phyloP scores from a whole-genome alignment of 768 basidiomycete genomes.

The Lepiota subincarnata region DNA sequence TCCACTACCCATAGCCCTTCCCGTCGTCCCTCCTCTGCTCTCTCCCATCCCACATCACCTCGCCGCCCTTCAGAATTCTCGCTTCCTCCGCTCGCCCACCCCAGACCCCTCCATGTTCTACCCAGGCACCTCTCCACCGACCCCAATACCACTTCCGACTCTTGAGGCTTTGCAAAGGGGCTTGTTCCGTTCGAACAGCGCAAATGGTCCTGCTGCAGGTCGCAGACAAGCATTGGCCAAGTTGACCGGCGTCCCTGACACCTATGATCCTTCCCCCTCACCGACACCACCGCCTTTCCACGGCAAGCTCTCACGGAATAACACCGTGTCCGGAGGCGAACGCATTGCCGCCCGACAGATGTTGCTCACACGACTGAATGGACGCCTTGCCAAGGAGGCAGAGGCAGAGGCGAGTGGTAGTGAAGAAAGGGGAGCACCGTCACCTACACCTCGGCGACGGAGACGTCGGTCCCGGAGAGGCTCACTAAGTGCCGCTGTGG shows the following conservation, averaged over 20 bases:
- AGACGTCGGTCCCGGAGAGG: conserved; percentile 53
- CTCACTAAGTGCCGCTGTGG: conserved; percentile 33
- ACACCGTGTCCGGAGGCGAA: conserved; percentile 81
- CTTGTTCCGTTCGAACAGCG: conserved; percentile 87
- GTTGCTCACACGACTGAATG: conserved; percentile 61
- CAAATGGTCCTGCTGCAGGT: conserved; percentile 66
- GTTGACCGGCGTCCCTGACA: conserved; percentile 72
- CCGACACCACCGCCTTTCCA: conserved; percentile 44
- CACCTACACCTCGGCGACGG: conserved; percentile 51
- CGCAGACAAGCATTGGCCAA: conserved; percentile 79
- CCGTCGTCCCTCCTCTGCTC: conserved; percentile 45
- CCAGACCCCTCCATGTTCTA: conserved; percentile 56
- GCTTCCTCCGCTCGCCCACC: conserved; percentile 48
- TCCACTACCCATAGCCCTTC: conserved; percentile 31
- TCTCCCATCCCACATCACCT: conserved; percentile 42
- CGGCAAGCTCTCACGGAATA: conserved; percentile 56
- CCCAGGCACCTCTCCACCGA: conserved; percentile 62
- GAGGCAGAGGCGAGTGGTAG: conserved; percentile 61
- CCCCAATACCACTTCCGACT: conserved; percentile 61
- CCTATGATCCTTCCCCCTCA: conserved; percentile 56
- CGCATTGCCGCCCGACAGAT: conserved; percentile 67
- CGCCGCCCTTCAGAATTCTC: conserved; percentile 44
- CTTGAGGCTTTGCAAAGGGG: conserved; percentile 76
- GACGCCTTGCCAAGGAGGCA: conserved; percentile 52
- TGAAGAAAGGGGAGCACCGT: conserved; percentile 45